These are phyloP conservation scores for Hypoxylon sp. DNA, from an alignment of 2,329 filamentous ascomycete species.

Conservation along the genomic window DNA sequence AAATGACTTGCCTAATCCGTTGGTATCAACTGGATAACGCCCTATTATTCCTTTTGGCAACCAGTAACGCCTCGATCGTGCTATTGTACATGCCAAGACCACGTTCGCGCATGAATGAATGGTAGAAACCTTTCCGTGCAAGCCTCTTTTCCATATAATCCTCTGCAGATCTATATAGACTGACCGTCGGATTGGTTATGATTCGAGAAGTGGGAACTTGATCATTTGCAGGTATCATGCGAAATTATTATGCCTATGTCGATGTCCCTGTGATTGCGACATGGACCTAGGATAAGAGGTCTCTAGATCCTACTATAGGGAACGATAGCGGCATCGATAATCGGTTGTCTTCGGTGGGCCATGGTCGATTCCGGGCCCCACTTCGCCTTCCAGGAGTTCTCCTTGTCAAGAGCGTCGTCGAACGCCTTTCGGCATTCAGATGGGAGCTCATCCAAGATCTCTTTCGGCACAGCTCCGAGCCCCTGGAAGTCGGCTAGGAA, in stretches of 20 bases:
- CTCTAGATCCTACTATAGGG: slow-evolving; percentile 61
- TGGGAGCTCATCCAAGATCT: slow-evolving; percentile 75
- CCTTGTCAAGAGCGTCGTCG: slow-evolving; percentile 72
- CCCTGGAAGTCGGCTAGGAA: slow-evolving; percentile 69
- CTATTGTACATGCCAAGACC: slow-evolving; percentile 8
- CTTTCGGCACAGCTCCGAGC: slow-evolving; percentile 72
- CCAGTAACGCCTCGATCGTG: slow-evolving; percentile 19
- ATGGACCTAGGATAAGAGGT: neutral
- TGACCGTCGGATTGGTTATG: neutral
- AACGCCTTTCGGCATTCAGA: slow-evolving; percentile 80
- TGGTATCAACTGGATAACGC: slow-evolving; percentile 18
- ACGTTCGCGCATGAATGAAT: neutral
- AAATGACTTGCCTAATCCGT: neutral
- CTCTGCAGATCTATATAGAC: neutral
- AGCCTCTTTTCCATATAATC: neutral
- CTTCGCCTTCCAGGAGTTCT: slow-evolving; percentile 77
- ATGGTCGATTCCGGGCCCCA: slow-evolving; percentile 79
- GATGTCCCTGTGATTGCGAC: neutral
- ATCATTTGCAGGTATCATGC: neutral
- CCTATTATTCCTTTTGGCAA: slow-evolving; percentile 1
- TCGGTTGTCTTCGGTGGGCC: slow-evolving; percentile 63
- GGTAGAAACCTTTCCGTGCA: too few species aligned
- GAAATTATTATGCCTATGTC: neutral
- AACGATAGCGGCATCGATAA: slow-evolving; percentile 74
- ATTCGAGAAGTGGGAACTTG: neutral